Evolutionary conservation across 2,329 filamentous ascomycete genomes (phyloP).

Genomic region (Myriosclerotinia curreyana): DNA sequence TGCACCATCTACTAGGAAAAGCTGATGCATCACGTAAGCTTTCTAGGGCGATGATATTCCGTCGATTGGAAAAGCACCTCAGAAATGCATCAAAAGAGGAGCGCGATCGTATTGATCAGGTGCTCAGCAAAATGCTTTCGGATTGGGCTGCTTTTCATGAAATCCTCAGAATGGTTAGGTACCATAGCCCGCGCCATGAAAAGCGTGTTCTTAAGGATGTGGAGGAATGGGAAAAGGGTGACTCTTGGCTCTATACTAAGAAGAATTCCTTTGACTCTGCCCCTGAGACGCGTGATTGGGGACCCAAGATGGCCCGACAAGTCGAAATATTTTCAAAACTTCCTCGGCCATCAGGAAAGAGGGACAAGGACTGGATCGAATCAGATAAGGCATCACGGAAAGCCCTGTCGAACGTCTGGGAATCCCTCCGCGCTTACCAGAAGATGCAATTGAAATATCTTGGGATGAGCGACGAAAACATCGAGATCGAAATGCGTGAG

Average conservation of each 20-base stretch:
- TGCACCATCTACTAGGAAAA: background rate
- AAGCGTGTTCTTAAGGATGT: background rate
- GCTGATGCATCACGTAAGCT: background rate
- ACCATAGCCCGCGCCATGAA: conserved; percentile 2
- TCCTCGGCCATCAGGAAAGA: background rate
- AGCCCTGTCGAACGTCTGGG: background rate
- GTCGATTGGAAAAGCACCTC: conserved; percentile 17
- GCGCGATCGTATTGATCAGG: conserved; percentile 12
- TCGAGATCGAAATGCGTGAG: background rate
- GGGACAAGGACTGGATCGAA: background rate
- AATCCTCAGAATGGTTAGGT: conserved; percentile 3
- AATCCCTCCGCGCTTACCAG: background rate
- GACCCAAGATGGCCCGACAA: background rate
- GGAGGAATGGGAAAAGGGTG: background rate
- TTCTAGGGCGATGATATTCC: conserved; percentile 10
- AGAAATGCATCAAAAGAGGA: background rate
- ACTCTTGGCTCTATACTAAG: no score
- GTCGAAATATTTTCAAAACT: background rate
- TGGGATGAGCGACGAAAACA: background rate
- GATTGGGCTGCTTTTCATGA: conserved; percentile 20
- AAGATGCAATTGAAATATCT: background rate
- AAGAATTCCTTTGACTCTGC: background rate
- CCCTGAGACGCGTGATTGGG: background rate
- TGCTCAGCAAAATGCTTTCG: conserved; percentile 9
- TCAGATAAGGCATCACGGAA: background rate